A percentile compares a stretch with the other conserved stretches of the same genome.
These are phyloP conservation scores for Artemisia tridentata DNA, from an alignment of 129 eudicot species.

Conservation along the genomic window DNA sequence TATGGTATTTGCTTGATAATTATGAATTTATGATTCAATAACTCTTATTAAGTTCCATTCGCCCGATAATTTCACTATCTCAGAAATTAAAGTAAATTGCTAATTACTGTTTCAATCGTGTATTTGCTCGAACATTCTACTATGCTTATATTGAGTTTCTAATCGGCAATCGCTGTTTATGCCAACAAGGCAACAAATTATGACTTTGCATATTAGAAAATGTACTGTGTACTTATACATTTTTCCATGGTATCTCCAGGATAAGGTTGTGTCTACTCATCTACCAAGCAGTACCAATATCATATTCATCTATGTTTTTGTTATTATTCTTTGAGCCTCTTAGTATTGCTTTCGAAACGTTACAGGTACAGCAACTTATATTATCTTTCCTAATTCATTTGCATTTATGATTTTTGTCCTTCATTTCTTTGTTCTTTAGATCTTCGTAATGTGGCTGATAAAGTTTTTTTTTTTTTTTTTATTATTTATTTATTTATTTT, in stretches of 20 bases:
- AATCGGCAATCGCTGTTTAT: no score
- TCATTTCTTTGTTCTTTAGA: not conserved
- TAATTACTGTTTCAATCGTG: not conserved
- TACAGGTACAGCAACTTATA: slow-evolving; percentile 51
- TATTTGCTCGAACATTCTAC: not conserved
- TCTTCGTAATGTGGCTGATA: slow-evolving; percentile 15
- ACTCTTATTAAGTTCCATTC: slow-evolving; percentile 5
- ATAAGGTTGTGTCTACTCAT: slow-evolving; percentile 52
- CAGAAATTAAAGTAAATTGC: not conserved
- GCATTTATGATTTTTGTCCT: not conserved
- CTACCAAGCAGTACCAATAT: slow-evolving; percentile 34
- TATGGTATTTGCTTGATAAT: no score
- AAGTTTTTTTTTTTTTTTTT: no score
- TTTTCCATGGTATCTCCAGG: slow-evolving; percentile 49
- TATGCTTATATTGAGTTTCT: no score
- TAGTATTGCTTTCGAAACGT: slow-evolving; percentile 83
- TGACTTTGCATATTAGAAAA: slow-evolving; percentile 16
- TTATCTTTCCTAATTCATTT: slow-evolving; percentile 16
- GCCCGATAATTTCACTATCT: not conserved
- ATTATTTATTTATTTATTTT: no score
- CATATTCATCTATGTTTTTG: slow-evolving; percentile 48
- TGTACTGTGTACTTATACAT: not conserved
- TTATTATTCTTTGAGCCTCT: slow-evolving; percentile 86
- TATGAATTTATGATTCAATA: no score
- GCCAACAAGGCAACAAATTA: not conserved